A percentile compares a stretch with the other conserved stretches of the same genome.
These are phyloP conservation scores for Diaporthe sp. DNA, from an alignment of 2,329 filamentous ascomycete species.

Conservation along the genomic window DNA sequence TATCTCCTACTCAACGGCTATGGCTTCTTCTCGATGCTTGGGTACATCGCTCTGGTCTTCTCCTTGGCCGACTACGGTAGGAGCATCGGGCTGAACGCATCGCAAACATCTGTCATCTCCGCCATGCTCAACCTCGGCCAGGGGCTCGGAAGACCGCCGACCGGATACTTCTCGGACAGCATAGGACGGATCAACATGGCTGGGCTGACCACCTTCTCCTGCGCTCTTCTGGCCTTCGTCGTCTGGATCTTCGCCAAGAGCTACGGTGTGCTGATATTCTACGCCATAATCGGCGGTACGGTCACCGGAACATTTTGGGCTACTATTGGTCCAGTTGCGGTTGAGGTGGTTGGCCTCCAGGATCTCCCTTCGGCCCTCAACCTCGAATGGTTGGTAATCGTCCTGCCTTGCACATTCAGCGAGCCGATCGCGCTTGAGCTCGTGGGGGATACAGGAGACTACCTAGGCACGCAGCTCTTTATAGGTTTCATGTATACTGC, in stretches of 20 bases:
- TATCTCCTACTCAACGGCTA: slow-evolving; percentile 77
- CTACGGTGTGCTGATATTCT: slow-evolving; percentile 79
- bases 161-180: slow-evolving; percentile 79
- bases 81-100: slow-evolving; percentile 74
- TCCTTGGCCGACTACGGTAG: slow-evolving; percentile 81
- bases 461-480: neutral
- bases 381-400: slow-evolving; percentile 80
- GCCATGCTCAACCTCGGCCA: slow-evolving; percentile 79
- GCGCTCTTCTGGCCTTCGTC: slow-evolving; percentile 75
- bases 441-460: slow-evolving; percentile 48
- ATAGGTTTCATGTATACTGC: neutral
- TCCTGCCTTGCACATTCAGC: slow-evolving; percentile 78
- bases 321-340: slow-evolving; percentile 77
- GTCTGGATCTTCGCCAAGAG: slow-evolving; percentile 79
- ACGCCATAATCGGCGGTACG: slow-evolving; percentile 72
- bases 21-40: slow-evolving; percentile 79
- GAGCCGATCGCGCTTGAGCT: slow-evolving; percentile 75
- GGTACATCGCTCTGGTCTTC: slow-evolving; percentile 82
- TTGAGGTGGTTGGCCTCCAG: slow-evolving; percentile 80
- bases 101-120: slow-evolving; percentile 78
- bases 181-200: slow-evolving; percentile 83
- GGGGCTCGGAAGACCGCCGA: slow-evolving; percentile 77
- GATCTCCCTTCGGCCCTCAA: slow-evolving; percentile 77
- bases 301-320: slow-evolving; percentile 81
- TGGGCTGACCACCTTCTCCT: slow-evolving; percentile 72